These are phyloP conservation scores for Cryptococcus sp. DNA, from an alignment of 1,284 basidiomycete species.

Conservation along the genomic window DNA sequence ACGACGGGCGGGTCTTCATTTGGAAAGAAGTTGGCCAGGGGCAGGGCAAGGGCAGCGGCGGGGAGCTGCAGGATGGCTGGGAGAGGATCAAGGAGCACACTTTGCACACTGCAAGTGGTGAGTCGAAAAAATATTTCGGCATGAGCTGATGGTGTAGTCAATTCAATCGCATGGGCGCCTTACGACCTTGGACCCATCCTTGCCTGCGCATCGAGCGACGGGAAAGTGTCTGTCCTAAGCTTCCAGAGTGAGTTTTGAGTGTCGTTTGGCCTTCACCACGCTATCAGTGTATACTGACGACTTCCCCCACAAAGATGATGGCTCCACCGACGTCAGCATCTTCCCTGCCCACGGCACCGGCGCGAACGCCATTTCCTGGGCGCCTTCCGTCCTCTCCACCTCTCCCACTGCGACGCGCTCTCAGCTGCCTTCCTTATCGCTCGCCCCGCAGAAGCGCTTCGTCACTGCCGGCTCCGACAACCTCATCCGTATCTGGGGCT, in stretches of 20 bases:
- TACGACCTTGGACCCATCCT: constrained; percentile 95
- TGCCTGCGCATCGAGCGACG: constrained; percentile 96
- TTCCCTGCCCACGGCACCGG: constrained; percentile 95
- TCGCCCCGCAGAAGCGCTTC: constrained; percentile 64
- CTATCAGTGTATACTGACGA: background rate
- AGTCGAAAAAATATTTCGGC: background rate
- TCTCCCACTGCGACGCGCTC: constrained; percentile 56
- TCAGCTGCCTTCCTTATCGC: constrained; percentile 33
- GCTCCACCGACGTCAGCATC: constrained; percentile 91
- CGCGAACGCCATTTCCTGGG: constrained; percentile 97
- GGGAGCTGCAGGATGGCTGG: constrained; percentile 60
- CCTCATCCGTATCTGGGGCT: constrained; percentile 91
- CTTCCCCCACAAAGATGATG: constrained; percentile 65
- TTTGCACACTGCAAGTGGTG: constrained; percentile 80
- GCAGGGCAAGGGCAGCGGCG: constrained; percentile 49
- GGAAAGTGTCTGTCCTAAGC: constrained; percentile 91
- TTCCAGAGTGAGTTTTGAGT: constrained; percentile 89
- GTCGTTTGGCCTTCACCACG: no score
- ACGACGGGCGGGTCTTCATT: constrained; percentile 96
- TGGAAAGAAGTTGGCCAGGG: constrained; percentile 73
- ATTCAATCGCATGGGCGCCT: constrained; percentile 97
- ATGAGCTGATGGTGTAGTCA: constrained; percentile 56
- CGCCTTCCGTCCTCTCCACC: constrained; percentile 68
- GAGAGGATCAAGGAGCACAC: constrained; percentile 95
- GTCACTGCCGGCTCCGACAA: constrained; percentile 96